Evolutionary conservation across 495 filamentous ascomycete species (phyloP).

Genomic region (Penicillium ochrochloron): DNA sequence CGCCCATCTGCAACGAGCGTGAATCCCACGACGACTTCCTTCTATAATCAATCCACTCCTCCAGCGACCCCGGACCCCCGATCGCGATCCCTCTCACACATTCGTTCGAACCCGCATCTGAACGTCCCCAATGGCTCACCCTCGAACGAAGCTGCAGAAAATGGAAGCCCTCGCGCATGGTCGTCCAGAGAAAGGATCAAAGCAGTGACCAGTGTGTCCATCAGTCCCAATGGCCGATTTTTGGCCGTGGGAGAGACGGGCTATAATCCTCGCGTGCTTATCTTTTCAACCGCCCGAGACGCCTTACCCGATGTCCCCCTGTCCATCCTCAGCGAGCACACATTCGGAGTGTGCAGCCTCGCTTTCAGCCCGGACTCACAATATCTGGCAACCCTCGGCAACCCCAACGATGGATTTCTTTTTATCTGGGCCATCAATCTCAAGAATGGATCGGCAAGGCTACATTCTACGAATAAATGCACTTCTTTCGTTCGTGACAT

Average conservation of each 20-base stretch:
- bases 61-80: conserved; percentile 51
- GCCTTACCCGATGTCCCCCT: conserved; percentile 78
- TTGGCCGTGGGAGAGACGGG: conserved; percentile 96
- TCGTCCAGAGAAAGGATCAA: conserved; percentile 89
- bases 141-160: conserved; percentile 59
- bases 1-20: conserved; percentile 76
- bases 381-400: conserved; percentile 86
- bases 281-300: conserved; percentile 81
- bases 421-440: conserved; percentile 87
- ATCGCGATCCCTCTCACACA: conserved; percentile 37
- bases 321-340: conserved; percentile 86
- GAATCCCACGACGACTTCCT: conserved; percentile 53
- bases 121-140: conserved; percentile 42
- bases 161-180: conserved; percentile 70
- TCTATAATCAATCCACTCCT: conserved; percentile 66
- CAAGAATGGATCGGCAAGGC: conserved; percentile 78
- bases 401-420: conserved; percentile 89
- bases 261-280: conserved; percentile 86
- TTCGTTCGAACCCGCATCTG: conserved; percentile 37
- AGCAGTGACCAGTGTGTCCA: conserved; percentile 90
- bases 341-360: conserved; percentile 83
- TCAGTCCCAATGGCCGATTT: conserved; percentile 87
- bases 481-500: conserved; percentile 81
- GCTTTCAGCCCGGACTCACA: conserved; percentile 88
- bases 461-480: conserved; percentile 94